Evolutionary conservation across 768 basidiomycete genomes (phyloP).

Genomic region (Mycena albidolilacea): DNA sequence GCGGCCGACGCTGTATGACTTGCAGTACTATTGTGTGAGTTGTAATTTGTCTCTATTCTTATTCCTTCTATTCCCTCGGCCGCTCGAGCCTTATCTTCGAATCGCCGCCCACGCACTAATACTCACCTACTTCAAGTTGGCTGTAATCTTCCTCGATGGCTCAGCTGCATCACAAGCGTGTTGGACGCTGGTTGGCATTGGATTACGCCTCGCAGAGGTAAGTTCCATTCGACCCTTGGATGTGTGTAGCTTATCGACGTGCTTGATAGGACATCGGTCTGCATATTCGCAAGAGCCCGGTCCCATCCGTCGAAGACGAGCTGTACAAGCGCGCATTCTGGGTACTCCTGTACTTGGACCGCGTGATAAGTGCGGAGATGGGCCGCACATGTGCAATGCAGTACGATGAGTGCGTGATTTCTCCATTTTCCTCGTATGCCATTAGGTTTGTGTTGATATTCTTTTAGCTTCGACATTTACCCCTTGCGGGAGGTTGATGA

Average conservation of each 20-base stretch:
- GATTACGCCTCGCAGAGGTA: constrained; percentile 40
- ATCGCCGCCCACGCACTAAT: too few relatives aligned
- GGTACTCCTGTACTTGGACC: constrained; percentile 58
- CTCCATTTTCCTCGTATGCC: too few relatives aligned
- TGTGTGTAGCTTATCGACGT: constrained; percentile 64
- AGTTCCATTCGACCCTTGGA: constrained; percentile 37
- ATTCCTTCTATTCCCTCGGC: not conserved
- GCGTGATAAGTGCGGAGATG: constrained; percentile 62
- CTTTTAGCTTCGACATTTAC: constrained; percentile 76
- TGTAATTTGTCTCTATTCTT: too few relatives aligned
- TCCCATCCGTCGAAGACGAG: constrained; percentile 71
- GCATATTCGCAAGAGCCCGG: constrained; percentile 45
- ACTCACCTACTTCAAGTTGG: constrained; percentile 54
- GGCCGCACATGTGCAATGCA: constrained; percentile 58
- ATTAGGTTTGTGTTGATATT: not conserved
- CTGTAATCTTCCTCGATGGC: constrained; percentile 67
- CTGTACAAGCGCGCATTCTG: constrained; percentile 82
- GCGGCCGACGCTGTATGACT: constrained; percentile 77
- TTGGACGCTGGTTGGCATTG: constrained; percentile 77
- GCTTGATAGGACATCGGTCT: constrained; percentile 20
- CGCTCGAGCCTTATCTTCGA: too few relatives aligned
- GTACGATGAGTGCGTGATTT: constrained; percentile 5
- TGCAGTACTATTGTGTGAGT: constrained; percentile 76
- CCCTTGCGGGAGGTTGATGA: constrained; percentile 73
- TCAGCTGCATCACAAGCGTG: constrained; percentile 72